Conservation (phyloP, 1,139 yeast species). For the Lodderomyces pseudojiufengensis region DNA sequence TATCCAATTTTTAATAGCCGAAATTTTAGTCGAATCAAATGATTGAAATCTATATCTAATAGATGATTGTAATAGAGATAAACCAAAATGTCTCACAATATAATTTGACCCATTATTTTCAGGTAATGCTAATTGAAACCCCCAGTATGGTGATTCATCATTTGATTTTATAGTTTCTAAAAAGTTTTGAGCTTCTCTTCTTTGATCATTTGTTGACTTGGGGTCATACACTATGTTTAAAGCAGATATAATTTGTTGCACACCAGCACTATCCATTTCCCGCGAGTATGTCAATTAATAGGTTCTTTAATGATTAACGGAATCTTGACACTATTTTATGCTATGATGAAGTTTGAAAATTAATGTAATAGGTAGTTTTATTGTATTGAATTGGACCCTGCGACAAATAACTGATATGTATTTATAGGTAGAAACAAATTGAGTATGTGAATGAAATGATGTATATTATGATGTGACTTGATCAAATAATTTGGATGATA, state of each 20-base stretch:
- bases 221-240: slow-evolving; percentile 77
- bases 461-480: no score
- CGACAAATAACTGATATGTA: no score
- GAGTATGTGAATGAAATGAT: no score
- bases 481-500: no score
- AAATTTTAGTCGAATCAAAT: slow-evolving; percentile 58
- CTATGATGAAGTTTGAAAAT: no score
- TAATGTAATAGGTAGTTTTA: no score
- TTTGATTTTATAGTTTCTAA: slow-evolving; percentile 72
- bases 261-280: slow-evolving; percentile 68
- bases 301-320: no score
- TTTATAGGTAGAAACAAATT: no score
- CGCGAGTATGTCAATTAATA: no score
- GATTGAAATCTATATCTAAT: slow-evolving; percentile 53
- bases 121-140: slow-evolving; percentile 73
- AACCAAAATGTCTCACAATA: slow-evolving; percentile 86
- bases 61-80: slow-evolving; percentile 73
- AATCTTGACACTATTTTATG: no score
- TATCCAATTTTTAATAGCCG: slow-evolving; percentile 79
- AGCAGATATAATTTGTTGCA: slow-evolving; percentile 69
- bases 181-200: slow-evolving; percentile 69
- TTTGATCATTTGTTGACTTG: slow-evolving; percentile 56
- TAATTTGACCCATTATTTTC: slow-evolving; percentile 59
- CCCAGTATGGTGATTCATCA: slow-evolving; percentile 89
- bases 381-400: no score